Conservation (phyloP, 129 eudicot genomes). For the Rutidosis leptorrhynchoides region DNA sequence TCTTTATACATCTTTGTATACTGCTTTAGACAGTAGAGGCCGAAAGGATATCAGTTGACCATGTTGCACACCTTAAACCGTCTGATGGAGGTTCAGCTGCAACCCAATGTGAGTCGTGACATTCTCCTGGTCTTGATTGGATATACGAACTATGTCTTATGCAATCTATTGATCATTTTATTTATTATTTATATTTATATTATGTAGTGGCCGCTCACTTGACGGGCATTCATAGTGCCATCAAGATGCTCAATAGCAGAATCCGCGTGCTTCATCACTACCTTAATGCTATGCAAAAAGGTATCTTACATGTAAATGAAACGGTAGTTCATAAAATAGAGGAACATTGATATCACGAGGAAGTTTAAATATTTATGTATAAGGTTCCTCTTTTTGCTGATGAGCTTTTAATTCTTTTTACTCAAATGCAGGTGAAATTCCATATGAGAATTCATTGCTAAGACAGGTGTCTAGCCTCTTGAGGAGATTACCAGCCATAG, state of each 20-base stretch:
- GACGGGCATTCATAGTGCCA: conserved; percentile 96
- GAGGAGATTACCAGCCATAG: conserved; percentile 95
- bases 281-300: conserved; percentile 88
- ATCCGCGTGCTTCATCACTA: conserved; percentile 88
- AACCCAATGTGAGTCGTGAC: conserved; percentile 67
- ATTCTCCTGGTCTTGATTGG: background rate
- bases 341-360: background rate
- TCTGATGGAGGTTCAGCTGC: conserved; percentile 99
- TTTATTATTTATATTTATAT: too few species aligned
- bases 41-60: conserved; percentile 93
- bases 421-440: conserved; percentile 65
- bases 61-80: conserved; percentile 96
- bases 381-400: too few species aligned
- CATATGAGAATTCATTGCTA: conserved; percentile 75
- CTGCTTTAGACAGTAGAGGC: conserved; percentile 86
- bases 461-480: conserved; percentile 96
- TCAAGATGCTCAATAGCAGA: conserved; percentile 96
- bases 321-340: background rate
- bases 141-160: background rate
- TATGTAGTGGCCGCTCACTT: conserved; percentile 97
- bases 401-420: background rate
- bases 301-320: conserved; percentile 26
- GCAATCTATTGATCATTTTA: background rate
- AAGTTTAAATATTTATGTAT: too few species aligned
- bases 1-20: conserved; percentile 3